phyloP scores from a whole-genome alignment of 257 asterid genomes.

The Solanum virginianum region DNA sequence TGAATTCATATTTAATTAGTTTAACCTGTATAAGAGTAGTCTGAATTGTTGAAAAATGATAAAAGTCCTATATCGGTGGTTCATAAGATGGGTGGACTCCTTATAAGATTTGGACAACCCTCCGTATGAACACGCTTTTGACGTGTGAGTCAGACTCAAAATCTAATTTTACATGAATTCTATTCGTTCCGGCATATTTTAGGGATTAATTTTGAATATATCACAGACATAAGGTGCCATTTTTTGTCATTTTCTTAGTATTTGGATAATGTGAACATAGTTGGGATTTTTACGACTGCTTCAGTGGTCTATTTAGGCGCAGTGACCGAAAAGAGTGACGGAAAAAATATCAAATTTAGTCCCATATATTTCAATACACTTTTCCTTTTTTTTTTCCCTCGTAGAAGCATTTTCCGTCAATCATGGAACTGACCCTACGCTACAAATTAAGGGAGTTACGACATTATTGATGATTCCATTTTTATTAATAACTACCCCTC shows the following conservation, averaged over 20 bases:
- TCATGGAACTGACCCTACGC: not conserved
- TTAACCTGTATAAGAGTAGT: not conserved
- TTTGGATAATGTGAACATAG: not conserved
- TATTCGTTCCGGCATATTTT: not conserved
- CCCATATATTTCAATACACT: not conserved
- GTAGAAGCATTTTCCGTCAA: not conserved
- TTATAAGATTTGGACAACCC: too few species aligned
- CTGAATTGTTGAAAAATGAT: not conserved
- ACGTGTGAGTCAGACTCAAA: too few species aligned
- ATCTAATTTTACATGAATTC: too few species aligned
- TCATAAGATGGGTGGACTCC: too few species aligned
- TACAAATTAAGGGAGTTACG: not conserved
- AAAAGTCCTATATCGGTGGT: too few species aligned
- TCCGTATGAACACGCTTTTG: too few species aligned
- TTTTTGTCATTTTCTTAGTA: not conserved
- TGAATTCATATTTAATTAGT: not conserved
- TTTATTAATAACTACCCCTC: not conserved
- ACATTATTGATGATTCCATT: not conserved
- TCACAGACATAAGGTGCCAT: not conserved
- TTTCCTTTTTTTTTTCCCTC: not conserved
- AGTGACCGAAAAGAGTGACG: not conserved
- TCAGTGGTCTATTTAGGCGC: not conserved
- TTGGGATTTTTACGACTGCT: not conserved
- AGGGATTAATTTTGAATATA: too few species aligned
- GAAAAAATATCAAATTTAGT: not conserved